phyloP scores from a whole-genome alignment of 2,329 filamentous ascomycete genomes.

The Penicillium sp. region DNA sequence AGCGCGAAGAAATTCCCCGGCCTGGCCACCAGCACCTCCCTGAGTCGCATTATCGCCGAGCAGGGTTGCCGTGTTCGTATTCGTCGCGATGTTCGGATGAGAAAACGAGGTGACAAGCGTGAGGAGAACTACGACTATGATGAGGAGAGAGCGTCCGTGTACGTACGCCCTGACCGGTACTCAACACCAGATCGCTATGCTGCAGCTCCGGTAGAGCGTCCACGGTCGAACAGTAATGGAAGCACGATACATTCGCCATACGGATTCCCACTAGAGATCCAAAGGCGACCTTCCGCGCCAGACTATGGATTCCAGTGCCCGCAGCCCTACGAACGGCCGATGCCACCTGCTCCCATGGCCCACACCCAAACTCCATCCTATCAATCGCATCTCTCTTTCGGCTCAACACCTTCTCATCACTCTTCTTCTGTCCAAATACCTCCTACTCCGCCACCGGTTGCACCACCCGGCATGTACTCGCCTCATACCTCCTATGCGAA shows the following conservation, averaged over 20 bases:
- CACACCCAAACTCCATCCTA: constrained; percentile 37
- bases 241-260: constrained; percentile 49
- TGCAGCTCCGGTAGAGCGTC: constrained; percentile 47
- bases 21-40: constrained; percentile 76
- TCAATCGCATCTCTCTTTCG: constrained; percentile 42
- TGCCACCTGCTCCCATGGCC: constrained; percentile 36
- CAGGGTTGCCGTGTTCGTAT: constrained; percentile 96
- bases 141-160: constrained; percentile 44
- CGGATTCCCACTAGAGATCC: constrained; percentile 39
- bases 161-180: constrained; percentile 47
- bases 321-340: constrained; percentile 33
- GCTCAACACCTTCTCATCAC: constrained; percentile 40
- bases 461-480: constrained; percentile 32
- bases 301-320: constrained; percentile 39
- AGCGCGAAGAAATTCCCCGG: constrained; percentile 99
- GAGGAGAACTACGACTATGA: constrained; percentile 64
- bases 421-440: constrained; percentile 39
- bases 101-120: constrained; percentile 69
- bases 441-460: constrained; percentile 41
- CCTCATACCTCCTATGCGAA: constrained; percentile 34
- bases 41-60: constrained; percentile 88
- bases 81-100: constrained; percentile 86
- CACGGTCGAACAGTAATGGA: constrained; percentile 55
- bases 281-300: constrained; percentile 47
- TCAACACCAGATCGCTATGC: constrained; percentile 48